Base-by-base conservation (phyloP, 371 early-diverging fungal species). In the Rhizopus stolonifer region DNA sequence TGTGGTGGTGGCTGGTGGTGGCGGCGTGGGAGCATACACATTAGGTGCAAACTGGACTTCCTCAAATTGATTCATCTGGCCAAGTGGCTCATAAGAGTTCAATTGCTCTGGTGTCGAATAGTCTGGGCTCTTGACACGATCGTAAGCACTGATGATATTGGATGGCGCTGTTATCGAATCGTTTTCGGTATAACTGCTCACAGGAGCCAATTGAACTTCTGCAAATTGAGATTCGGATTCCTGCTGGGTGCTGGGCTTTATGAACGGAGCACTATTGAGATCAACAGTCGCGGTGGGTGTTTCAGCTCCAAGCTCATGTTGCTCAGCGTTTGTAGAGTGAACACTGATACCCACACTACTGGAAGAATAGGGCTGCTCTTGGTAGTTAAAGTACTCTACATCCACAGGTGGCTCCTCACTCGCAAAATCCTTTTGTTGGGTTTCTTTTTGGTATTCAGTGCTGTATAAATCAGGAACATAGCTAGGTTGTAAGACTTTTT, bases 171-270 rank as follows among this genome's bases (percentile, higher is more conserved):
- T n/a, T 9, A 3, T 13, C n/a, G 14, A 6, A 32, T 14, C 34
- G 19, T 34, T 23, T 14, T 8, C 17, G 26, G 1, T 46, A 24
- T 48, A 32, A 8, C 33, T 32, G n/a, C 23, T 23, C 13, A 19
- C 21, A n/a, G 42, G 42, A 2, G 42, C 42, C 8, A 42, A 15
- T 21, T 42, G 42, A 18, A 42, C 22, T 42, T 42, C 42, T 7
- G 42, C 42, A 42, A 42, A 42, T 21, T 42, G 42, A 18, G 22
- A 42, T 18, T 42, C 42, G 21, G 42, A 15, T 18, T 15, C 42
- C 19, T 42, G 42, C 4, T 42, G 5, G 2, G 8, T 2, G 10
- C 19, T 21, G 15, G 36, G 36, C 15, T 36, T 11, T 36, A 15
- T n/a, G n/a, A 36, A 36, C 5, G 36, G 36, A 36, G 15, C 36